Conservation (phyloP, 345 rosid species). For the Ceriops zippeliana region DNA sequence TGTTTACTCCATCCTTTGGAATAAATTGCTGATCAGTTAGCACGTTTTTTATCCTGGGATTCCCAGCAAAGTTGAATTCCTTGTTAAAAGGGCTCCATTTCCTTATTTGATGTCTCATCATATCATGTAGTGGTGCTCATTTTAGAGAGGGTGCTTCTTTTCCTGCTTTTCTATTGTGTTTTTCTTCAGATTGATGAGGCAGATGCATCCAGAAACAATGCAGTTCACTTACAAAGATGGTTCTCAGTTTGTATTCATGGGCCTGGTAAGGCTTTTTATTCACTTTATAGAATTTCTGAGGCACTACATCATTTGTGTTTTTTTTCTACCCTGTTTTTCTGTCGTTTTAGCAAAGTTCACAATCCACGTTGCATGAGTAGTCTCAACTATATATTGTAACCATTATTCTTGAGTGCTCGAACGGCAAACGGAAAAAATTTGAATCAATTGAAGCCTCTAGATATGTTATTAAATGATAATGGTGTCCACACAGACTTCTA, state of each 20-base stretch:
- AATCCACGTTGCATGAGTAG: neutral
- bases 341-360: neutral
- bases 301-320: neutral
- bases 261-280: conserved; percentile 52
- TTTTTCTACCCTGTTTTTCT: neutral
- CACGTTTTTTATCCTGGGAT: too few relatives aligned
- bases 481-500: neutral
- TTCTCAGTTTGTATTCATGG: conserved; percentile 74
- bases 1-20: too few relatives aligned
- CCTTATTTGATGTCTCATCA: neutral
- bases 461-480: neutral
- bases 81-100: neutral
- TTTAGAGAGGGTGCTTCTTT: neutral
- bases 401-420: neutral
- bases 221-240: conserved; percentile 92
- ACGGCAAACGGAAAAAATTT: neutral
- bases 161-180: conserved; percentile 11
- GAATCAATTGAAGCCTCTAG: neutral
- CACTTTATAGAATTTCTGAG: neutral
- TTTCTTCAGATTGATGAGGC: conserved; percentile 70
- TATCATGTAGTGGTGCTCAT: neutral
- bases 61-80: too few relatives aligned
- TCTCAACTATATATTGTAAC: neutral
- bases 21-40: too few relatives aligned
- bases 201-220: conserved; percentile 69